Percentiles rank a stretch among this genome's conserved stretches.
phyloP scores from a whole-genome alignment of 345 rosid genomes.

The Salix caprea region DNA sequence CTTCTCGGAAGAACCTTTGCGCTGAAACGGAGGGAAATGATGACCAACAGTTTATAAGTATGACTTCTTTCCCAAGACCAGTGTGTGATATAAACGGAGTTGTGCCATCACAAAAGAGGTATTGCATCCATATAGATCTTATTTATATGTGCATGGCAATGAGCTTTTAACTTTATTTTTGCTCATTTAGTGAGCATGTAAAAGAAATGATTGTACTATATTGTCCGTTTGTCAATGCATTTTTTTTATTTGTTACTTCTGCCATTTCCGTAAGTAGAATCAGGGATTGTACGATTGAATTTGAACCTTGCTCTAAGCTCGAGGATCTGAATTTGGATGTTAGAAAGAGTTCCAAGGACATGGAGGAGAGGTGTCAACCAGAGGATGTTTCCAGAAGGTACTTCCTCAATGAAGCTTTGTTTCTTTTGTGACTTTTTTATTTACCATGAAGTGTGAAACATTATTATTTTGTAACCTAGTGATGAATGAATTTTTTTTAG shows the following conservation, averaged over 20 bases:
- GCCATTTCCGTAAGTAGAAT: constrained; percentile 26
- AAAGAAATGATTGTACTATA: neutral
- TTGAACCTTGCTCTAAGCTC: constrained; percentile 71
- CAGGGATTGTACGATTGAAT: constrained; percentile 47
- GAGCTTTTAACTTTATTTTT: neutral
- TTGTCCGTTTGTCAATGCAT: neutral
- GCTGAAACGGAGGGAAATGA: constrained; percentile 31
- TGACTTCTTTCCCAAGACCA: constrained; percentile 24
- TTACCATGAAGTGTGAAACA: neutral
- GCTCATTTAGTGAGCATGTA: neutral
- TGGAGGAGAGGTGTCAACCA: constrained; percentile 26
- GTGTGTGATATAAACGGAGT: constrained; percentile 26
- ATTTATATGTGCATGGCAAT: neutral
- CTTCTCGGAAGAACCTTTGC: constrained; percentile 35
- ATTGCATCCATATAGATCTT: constrained; percentile 16
- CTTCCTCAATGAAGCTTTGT: constrained; percentile 3
- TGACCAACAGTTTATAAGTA: constrained; percentile 25
- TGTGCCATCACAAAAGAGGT: constrained; percentile 45
- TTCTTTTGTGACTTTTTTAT: neutral
- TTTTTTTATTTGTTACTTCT: constrained; percentile 2
- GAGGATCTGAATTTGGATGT: constrained; percentile 72
- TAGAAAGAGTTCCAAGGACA: constrained; percentile 37
- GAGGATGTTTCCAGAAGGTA: constrained; percentile 41
- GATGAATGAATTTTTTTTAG: neutral
- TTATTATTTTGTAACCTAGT: constrained; percentile 1